Evolutionary conservation across 306 rosid species (phyloP), one percentile per base, ranked within the genome.

Genomic region (Adenanthera pavonina): DNA sequence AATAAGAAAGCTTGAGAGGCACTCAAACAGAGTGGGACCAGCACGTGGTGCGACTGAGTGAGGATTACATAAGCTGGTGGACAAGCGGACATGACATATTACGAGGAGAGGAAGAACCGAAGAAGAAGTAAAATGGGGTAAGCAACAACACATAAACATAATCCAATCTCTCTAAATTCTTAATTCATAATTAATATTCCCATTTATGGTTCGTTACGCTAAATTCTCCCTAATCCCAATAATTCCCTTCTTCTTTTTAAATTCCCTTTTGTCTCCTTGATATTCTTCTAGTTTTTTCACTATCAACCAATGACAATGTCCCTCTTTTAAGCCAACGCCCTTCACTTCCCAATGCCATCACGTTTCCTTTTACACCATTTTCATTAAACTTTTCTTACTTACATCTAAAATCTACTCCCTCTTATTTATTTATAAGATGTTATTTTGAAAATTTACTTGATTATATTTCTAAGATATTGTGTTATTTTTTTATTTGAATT

Each of bases 171-270:
- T 17, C n/a, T 35, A 79, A 48, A 64, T 36, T 68, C 89, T 73
- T 76, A 38, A 38, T 80, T 76, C 77, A 76, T 85, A 25, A 25
- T 25, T 25, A 25, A 25, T 25, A 25, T 25, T 25, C 82, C 82
- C 84, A 87, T 92, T 85, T 82, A 87, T 92, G 87, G 91, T 92
- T 91, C 97, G 91, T 94, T 91, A 92, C 97, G 98, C 94, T 88
- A 94, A 94, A 91, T 90, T 83, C 89, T 90, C 92, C 75, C 92
- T 69, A 90, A 90, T 86, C 92, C 87, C 94, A 7, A 89, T 85
- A 67, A 38, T 36, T 35, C 66, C 51, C 25, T 43, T 35, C 19
- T 67, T 6, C 15, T 6, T 0, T 7, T 15, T 8, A 5, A 17
- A 0, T 35, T 54, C 78, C 6, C 51, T 41, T 34, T 51, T 33